These are phyloP conservation scores for Hypoxylon sp. DNA, from an alignment of 2,329 filamentous ascomycete species.

Conservation along the genomic window DNA sequence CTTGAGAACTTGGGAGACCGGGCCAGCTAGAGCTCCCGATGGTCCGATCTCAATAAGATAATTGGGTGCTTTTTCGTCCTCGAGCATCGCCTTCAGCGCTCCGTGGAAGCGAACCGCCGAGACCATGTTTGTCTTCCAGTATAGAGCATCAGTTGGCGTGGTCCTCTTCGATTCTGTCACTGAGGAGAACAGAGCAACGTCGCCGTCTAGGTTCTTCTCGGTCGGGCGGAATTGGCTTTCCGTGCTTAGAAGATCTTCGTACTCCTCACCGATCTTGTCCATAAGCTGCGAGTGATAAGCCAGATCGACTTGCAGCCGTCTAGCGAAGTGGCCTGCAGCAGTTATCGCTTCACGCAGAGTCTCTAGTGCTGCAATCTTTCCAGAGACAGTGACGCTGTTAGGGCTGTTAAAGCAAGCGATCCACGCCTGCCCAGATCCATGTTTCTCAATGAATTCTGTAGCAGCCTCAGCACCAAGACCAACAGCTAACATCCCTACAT, in stretches of 20 bases:
- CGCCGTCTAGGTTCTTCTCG: background rate
- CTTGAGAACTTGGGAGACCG: constrained; percentile 47
- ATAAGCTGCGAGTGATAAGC: constrained; percentile 47
- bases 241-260: constrained; percentile 26
- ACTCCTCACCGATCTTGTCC: constrained; percentile 26
- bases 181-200: constrained; percentile 37
- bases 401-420: constrained; percentile 54
- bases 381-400: constrained; percentile 49
- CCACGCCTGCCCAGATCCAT: constrained; percentile 10
- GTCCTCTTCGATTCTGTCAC: constrained; percentile 22
- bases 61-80: constrained; percentile 22
- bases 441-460: constrained; percentile 3
- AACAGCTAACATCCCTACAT: constrained; percentile 46
- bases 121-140: constrained; percentile 54
- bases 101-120: constrained; percentile 51
- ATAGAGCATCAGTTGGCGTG: constrained; percentile 22
- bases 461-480: constrained; percentile 30
- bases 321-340: constrained; percentile 44
- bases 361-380: constrained; percentile 19
- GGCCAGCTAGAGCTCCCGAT: constrained; percentile 43
- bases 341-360: constrained; percentile 2
- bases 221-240: background rate
- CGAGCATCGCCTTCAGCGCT: constrained; percentile 32
- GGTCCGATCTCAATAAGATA: constrained; percentile 51
- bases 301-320: constrained; percentile 46